These are phyloP conservation scores for Hypoxylon rickii DNA, from an alignment of 495 filamentous ascomycete species.

Conservation along the genomic window DNA sequence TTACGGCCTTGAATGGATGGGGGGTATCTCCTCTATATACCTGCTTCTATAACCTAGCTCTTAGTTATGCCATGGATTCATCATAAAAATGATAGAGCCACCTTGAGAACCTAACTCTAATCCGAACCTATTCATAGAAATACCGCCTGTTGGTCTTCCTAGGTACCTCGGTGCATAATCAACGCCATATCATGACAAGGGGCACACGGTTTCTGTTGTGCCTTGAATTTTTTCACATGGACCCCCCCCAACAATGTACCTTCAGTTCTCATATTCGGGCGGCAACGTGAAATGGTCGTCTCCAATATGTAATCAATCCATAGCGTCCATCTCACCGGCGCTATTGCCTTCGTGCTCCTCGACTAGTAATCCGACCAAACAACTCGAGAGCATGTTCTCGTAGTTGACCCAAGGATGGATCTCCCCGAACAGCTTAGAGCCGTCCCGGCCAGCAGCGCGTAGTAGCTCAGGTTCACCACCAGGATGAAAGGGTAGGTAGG, in stretches of 20 bases:
- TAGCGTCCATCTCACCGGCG: conserved; percentile 59
- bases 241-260: too few species aligned
- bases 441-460: conserved; percentile 77
- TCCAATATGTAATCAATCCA: conserved; percentile 60
- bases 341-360: conserved; percentile 65
- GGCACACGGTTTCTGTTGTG: too few species aligned
- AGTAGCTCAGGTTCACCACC: conserved; percentile 88
- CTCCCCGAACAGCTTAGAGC: conserved; percentile 81
- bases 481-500: conserved; percentile 89
- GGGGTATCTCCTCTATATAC: conserved; percentile 22
- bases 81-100: neutral
- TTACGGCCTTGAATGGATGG: conserved; percentile 1
- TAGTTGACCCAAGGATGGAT: conserved; percentile 98
- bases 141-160: conserved; percentile 4
- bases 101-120: too few species aligned
- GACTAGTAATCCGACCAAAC: conserved; percentile 84
- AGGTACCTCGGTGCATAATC: too few species aligned
- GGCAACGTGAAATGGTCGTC: too few species aligned
- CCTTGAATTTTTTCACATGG: too few species aligned
- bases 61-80: conserved; percentile 2
- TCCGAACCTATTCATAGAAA: too few species aligned
- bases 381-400: conserved; percentile 88
- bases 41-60: conserved; percentile 1
- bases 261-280: too few species aligned
- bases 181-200: too few species aligned